phyloP scores from a whole-genome alignment of 2,329 filamentous ascomycete genomes.

The Rhytidhysteron rufulum region DNA sequence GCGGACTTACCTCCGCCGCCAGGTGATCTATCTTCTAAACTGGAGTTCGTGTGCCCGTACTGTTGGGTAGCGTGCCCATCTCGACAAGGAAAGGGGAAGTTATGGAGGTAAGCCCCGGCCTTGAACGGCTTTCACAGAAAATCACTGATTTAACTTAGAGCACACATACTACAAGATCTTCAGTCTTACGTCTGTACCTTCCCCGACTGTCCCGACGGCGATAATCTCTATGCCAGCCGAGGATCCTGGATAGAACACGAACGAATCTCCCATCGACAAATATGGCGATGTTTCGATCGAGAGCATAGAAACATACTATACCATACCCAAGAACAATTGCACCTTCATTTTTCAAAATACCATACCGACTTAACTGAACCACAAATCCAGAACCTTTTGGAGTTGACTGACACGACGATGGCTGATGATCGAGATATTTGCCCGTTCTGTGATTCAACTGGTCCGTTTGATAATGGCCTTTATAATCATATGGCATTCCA shows the following conservation, averaged over 20 bases:
- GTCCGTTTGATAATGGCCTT: conserved; percentile 4
- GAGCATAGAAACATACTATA: conserved; percentile 1
- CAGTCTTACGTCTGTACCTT: conserved; percentile 12
- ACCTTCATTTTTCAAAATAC: conserved; percentile 2
- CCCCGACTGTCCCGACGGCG: conserved; percentile 3
- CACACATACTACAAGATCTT: conserved; percentile 10
- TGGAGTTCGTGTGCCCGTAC: conserved; percentile 7
- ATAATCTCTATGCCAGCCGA: conserved; percentile 5
- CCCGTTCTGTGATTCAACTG: conserved; percentile 2
- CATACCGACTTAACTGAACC: background rate
- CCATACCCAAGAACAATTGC: conserved; percentile 1
- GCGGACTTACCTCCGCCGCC: conserved; percentile 4
- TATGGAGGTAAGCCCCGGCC: conserved; percentile 3
- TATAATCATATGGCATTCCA: conserved; percentile 6
- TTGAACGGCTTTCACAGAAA: background rate
- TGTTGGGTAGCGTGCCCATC: conserved; percentile 3
- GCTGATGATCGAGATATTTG: conserved; percentile 1
- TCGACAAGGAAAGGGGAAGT: conserved; percentile 3
- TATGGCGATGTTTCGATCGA: conserved; percentile 5
- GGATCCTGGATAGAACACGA: conserved; percentile 6
- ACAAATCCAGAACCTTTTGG: conserved; percentile 4
- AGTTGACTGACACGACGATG: conserved; percentile 1
- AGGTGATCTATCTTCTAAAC: background rate
- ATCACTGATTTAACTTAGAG: conserved; percentile 2
- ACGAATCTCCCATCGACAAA: background rate